Evolutionary conservation across 2,329 filamentous ascomycete species (phyloP).

Genomic region (Didymosphaeria variabile): DNA sequence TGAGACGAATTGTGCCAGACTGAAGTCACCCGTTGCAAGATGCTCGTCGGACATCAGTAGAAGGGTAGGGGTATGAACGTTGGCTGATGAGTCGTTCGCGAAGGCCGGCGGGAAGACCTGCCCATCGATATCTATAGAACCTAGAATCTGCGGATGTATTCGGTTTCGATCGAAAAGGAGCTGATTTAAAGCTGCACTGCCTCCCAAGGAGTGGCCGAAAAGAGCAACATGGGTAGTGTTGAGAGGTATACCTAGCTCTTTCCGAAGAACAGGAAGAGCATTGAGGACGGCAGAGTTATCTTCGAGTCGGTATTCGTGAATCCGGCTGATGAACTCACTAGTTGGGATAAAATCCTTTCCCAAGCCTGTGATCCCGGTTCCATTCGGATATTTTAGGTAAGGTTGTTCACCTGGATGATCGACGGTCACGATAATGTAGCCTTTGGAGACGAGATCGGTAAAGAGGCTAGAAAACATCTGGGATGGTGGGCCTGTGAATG

Average conservation of each 20-base stretch:
- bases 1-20: conserved; percentile 16
- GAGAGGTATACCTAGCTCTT: conserved; percentile 15
- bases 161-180: conserved; percentile 18
- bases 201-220: conserved; percentile 28
- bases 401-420: conserved; percentile 31
- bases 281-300: conserved; percentile 22
- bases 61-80: conserved; percentile 13
- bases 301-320: conserved; percentile 15
- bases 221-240: conserved; percentile 27
- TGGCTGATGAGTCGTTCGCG: conserved; percentile 11
- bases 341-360: conserved; percentile 13
- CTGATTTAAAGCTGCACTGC: conserved; percentile 20
- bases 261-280: conserved; percentile 12
- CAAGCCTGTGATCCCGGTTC: conserved; percentile 16
- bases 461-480: conserved; percentile 21
- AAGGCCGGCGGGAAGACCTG: conserved; percentile 10
- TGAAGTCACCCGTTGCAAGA: conserved; percentile 12
- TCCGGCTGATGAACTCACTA: background rate
- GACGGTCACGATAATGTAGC: conserved; percentile 24
- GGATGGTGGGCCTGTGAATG: conserved; percentile 23
- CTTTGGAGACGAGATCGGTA: conserved; percentile 21
- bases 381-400: conserved; percentile 25
- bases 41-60: conserved; percentile 10
- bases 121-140: conserved; percentile 21
- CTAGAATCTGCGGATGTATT: conserved; percentile 8